Evolutionary conservation across 805 yeast genomes (phyloP), one percentile per base, ranked within the genome.

Genomic region (Lipomyces japonicus): DNA sequence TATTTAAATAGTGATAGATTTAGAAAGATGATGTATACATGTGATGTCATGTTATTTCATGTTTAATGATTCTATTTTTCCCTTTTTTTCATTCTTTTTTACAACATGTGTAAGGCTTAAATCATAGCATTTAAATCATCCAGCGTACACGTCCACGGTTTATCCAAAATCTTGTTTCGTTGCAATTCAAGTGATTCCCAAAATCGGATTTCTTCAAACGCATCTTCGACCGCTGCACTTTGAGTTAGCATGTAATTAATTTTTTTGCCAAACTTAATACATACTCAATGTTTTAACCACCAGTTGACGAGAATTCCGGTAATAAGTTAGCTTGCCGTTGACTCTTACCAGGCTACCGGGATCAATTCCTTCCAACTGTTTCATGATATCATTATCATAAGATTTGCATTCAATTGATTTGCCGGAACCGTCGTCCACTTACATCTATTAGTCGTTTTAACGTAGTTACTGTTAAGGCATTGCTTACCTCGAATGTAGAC

Each of bases 361-460:
- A 28, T 30, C 24, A 6, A 42, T 23, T 16, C 23, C 14, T 21
- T 42, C 38, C 10, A 42, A 6, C n/a, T 9, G 6, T 12, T 22
- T 6, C 5, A 12, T 16, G 32, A 30, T 14, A 7, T 42, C 45
- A 24, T 18, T 19, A 9, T 30, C 38, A 16, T 24, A 19, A 4
- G 38, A 12, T 19, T 26, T 42, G 37, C 32, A 22, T 18, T 31
- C 38, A 18, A 44, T 44, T 16, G 19, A 40, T 16, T 24, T n/a
- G 4, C 47, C 47, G 4, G 47, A 44, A 16, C 47, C 47, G 18
- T 44, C 47, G 25, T 44, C 47, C 12, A 44, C 47, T 44, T 16
- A 26, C 3, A 10, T 28, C 32, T 10, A 36, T 10, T n/a, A n/a
- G 23, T 39, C 35, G 14, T 25, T 25, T 9, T 4, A 31, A 28